Percentiles rank a stretch among this genome's conserved stretches.
Evolutionary conservation across 495 filamentous ascomycete species (phyloP).

Genomic region (Xylaria telfairii): DNA sequence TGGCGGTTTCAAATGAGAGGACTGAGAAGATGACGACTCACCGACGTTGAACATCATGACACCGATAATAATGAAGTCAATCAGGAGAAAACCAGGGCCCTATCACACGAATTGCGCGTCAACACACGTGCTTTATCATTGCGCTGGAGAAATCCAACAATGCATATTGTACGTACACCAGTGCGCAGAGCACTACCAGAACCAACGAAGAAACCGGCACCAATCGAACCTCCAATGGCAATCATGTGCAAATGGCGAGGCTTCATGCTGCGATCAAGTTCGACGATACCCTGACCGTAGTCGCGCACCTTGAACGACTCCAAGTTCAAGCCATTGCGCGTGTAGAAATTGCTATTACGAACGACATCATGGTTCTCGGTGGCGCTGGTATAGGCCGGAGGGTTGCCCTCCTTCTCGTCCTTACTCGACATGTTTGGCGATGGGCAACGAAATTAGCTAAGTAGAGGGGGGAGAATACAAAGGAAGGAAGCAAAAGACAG

Average conservation of each 20-base stretch:
- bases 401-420: conserved; percentile 37
- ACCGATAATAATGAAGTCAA: conserved; percentile 63
- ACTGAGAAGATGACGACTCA: conserved; percentile 26
- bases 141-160: not conserved
- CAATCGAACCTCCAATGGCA: conserved; percentile 75
- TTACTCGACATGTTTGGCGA: conserved; percentile 28
- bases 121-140: not conserved
- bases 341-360: conserved; percentile 49
- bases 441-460: not conserved
- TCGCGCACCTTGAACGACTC: conserved; percentile 57
- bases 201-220: conserved; percentile 66
- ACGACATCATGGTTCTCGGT: conserved; percentile 13
- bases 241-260: conserved; percentile 77
- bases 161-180: conserved; percentile 38
- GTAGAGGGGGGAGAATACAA: not conserved
- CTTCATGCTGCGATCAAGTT: conserved; percentile 67
- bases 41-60: conserved; percentile 61
- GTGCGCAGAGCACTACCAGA: conserved; percentile 54
- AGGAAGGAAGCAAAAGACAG: conserved; percentile 3
- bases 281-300: conserved; percentile 42
- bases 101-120: conserved; percentile 22
- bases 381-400: conserved; percentile 29
- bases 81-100: conserved; percentile 57
- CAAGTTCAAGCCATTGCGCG: conserved; percentile 58
- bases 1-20: not conserved